Evolutionary conservation across 1,139 yeast species (phyloP), one percentile per base, ranked within the genome.

Genomic region (Lodderomyces margitis): DNA sequence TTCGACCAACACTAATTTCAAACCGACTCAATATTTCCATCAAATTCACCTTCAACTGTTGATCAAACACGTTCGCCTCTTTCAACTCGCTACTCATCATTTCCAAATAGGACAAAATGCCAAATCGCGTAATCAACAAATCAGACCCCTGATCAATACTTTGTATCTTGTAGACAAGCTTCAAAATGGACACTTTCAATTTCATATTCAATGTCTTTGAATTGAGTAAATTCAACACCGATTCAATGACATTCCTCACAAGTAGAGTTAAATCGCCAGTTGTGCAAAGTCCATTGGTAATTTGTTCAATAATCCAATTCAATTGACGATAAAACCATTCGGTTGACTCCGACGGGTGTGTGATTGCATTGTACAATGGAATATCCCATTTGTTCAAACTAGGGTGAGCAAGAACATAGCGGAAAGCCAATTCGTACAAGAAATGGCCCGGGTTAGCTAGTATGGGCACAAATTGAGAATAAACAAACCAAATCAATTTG

Each of bases 401-500:
- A 8, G 87, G 83, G 25, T 78, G 78, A 3, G 78, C 66, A 36
- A 84, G 64, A 8, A 85, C 68, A 67, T 78, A 84, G 50, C 81
- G 72, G 54, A 73, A 78, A 0, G 80, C 77, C 47, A 79, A 78
- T 48, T 87, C 95, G 57, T 84, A 87, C 36, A 91, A 59, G 55
- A 66, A 75, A 58, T 78, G 94, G n/a, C 77, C 82, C 1, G 89
- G 96, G 57, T 78, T 81, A 7, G 73, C 58, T 43, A 87, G 58
- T 1, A 87, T 66, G 4, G 80, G 78, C 4, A 80, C 63, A 33
- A 88, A 58, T 39, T 75, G 72, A 0, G 87, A 58, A 68, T 53
- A 82, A 48, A 75, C 51, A 60, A 55, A 56, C 78, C 71, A 64
- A 27, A 66, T 67, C 40, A 74, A 52, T 38, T 70, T 73, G n/a